phyloP scores from a whole-genome alignment of 2,329 filamentous ascomycete genomes.

The Lachnellula hyalina region DNA sequence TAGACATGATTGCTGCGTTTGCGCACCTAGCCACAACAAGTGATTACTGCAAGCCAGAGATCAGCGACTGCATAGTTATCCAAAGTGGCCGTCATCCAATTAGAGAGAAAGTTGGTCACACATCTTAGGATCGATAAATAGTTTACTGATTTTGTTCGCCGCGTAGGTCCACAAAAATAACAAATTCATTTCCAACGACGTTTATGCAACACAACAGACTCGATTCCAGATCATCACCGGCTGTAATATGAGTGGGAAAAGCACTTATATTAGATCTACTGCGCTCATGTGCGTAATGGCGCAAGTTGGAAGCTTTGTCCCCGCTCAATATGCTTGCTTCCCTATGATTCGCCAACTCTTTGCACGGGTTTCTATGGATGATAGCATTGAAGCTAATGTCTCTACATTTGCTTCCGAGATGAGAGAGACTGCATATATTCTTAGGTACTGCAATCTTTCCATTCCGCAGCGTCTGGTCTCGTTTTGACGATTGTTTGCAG shows the following conservation, averaged over 20 bases:
- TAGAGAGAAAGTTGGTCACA: conserved; percentile 50
- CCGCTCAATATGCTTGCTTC: conserved; percentile 76
- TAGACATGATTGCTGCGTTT: conserved; percentile 82
- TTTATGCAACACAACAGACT: conserved; percentile 73
- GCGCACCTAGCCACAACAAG: conserved; percentile 62
- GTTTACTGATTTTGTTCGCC: conserved; percentile 6
- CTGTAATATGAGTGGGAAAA: conserved; percentile 98
- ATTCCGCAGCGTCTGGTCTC: neutral
- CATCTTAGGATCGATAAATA: neutral
- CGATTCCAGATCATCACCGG: conserved; percentile 93
- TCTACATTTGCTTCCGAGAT: conserved; percentile 95
- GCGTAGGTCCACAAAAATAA: conserved; percentile 53
- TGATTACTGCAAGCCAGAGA: conserved; percentile 59
- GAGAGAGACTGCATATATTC: conserved; percentile 90
- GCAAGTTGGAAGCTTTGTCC: conserved; percentile 87
- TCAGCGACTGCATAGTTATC: conserved; percentile 59
- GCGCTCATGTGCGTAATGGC: conserved; percentile 88
- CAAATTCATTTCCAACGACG: conserved; percentile 82
- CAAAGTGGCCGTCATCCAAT: conserved; percentile 65
- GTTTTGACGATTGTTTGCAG: conserved; percentile 28
- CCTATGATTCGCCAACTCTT: conserved; percentile 80
- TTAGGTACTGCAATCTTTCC: conserved; percentile 43
- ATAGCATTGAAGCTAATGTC: conserved; percentile 83
- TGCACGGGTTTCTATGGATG: conserved; percentile 78
- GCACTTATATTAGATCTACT: conserved; percentile 84